phyloP scores from a whole-genome alignment of 2,329 filamentous ascomycete species.

The Cordyceps tenuipes region DNA sequence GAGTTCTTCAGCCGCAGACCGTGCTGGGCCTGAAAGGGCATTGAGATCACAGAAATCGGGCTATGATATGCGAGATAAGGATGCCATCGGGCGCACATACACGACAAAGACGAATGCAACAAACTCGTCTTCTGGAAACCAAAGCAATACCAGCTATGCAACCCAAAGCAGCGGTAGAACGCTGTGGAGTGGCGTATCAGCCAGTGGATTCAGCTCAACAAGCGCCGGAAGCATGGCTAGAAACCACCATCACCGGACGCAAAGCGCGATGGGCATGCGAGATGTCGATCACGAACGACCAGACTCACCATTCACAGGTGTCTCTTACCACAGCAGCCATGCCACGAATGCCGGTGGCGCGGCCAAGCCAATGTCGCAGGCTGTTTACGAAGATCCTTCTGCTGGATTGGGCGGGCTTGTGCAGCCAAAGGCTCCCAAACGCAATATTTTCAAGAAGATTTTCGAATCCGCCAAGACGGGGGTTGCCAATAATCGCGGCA shows the following conservation, averaged over 20 bases:
- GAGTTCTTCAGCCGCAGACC: conserved; percentile 48
- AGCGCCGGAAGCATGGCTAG: conserved; percentile 90
- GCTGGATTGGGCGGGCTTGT: conserved; percentile 71
- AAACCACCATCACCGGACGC: conserved; percentile 53
- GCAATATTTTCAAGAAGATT: conserved; percentile 92
- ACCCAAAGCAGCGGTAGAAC: conserved; percentile 75
- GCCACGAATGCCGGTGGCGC: conserved; percentile 40
- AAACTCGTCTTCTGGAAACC: conserved; percentile 63
- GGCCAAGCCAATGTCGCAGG: conserved; percentile 56
- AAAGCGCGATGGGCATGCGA: conserved; percentile 56
- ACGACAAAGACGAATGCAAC: conserved; percentile 85
- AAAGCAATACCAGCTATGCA: conserved; percentile 64
- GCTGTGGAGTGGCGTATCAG: conserved; percentile 89
- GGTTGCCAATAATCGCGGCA: conserved; percentile 80
- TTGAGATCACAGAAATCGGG: conserved; percentile 63
- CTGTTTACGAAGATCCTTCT: conserved; percentile 56
- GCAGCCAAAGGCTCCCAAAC: conserved; percentile 68
- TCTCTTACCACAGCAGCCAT: conserved; percentile 90
- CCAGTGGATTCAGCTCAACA: conserved; percentile 84
- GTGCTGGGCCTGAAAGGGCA: conserved; percentile 33
- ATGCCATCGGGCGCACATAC: conserved; percentile 64
- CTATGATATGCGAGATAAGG: conserved; percentile 62
- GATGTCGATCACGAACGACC: conserved; percentile 49
- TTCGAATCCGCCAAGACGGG: conserved; percentile 90
- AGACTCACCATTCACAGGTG: conserved; percentile 61